These are phyloP conservation scores for Singerocomus rubriflavus DNA, from an alignment of 1,284 basidiomycete genomes.

Conservation along the genomic window DNA sequence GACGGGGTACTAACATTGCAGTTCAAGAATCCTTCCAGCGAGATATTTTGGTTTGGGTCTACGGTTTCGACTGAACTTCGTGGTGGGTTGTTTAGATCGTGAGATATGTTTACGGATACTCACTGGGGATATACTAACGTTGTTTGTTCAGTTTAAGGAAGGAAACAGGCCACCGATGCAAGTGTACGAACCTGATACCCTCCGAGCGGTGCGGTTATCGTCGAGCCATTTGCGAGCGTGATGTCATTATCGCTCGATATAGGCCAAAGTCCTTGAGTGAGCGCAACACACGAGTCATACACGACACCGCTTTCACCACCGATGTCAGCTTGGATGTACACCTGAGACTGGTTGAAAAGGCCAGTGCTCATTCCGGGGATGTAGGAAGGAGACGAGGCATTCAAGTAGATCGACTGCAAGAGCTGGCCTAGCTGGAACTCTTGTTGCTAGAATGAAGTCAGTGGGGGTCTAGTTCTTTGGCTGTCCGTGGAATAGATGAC, in stretches of 20 bases:
- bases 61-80: conserved; percentile 60
- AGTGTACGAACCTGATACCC: conserved; percentile 61
- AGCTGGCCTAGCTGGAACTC: conserved; percentile 65
- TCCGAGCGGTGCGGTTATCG: conserved; percentile 60
- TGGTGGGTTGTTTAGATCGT: conserved; percentile 13
- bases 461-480: background rate
- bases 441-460: conserved; percentile 36
- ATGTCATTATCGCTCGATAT: conserved; percentile 49
- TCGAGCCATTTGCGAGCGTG: conserved; percentile 69
- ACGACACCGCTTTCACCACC: conserved; percentile 77
- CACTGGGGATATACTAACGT: conserved; percentile 58
- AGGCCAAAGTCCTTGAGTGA: conserved; percentile 74
- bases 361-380: conserved; percentile 58
- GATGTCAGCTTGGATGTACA: conserved; percentile 65
- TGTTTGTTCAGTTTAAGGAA: background rate
- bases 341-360: conserved; percentile 39
- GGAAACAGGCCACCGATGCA: background rate
- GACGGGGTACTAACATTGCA: conserved; percentile 46
- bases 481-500: conserved; percentile 10
- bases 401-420: conserved; percentile 63
- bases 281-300: conserved; percentile 62
- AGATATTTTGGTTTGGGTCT: conserved; percentile 55
- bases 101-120: conserved; percentile 39
- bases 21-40: conserved; percentile 62
- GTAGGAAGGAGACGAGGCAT: conserved; percentile 49